Base-by-base conservation (phyloP, 805 yeast genomes). In the Metschnikowia vanudenii region DNA sequence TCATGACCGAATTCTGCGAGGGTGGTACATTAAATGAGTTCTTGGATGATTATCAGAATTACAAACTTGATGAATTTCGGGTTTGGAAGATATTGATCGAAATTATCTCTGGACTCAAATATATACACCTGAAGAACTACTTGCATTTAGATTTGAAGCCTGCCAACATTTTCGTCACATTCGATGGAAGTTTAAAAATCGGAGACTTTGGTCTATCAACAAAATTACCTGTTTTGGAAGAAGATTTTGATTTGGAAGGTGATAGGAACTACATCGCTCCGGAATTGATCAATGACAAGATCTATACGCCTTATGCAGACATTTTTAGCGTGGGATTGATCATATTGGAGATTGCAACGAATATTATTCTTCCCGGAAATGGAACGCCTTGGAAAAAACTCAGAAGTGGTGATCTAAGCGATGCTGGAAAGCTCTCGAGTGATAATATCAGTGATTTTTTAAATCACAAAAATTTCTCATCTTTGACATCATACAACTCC, bases 191-290 rank as follows among this genome's bases (percentile, higher is more conserved):
- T 26, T 76, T 94, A 57, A 94, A 92, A 69, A 85, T 94, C 60
- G 99, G 97, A 16, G 99, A 94, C 67, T 94, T 94, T 71, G 99
- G 99, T 8, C 81, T 94, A 75, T 96, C 97, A 5, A 80, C 96
- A 2, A 81, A 79, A 54, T 70, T 82, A 43, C 98, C 98, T 0
- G 81, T 83, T 16, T 53, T 71, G 28, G 79, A 79, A 39, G 76
- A 74, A 36, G 81, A 71, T 53, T 84, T 88, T 58, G 99, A 94
- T 66, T 79, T 96, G 55, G 99, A 94, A 68, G 99, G 99, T 22
- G 99, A 94, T 66, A 75, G 98, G 43, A 96, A 92, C 63, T 94
- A 94, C 66, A 94, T 94, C 67, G 98, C 99, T 0, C 99, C 99
- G 1, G 99, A 94, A 64, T 83, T 94, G 19, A 83, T 94, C 45